Evolutionary conservation across 78 protist genomes (phyloP), one percentile per base, ranked within the genome.

Genomic region (Corallochytrium limacisporum): DNA sequence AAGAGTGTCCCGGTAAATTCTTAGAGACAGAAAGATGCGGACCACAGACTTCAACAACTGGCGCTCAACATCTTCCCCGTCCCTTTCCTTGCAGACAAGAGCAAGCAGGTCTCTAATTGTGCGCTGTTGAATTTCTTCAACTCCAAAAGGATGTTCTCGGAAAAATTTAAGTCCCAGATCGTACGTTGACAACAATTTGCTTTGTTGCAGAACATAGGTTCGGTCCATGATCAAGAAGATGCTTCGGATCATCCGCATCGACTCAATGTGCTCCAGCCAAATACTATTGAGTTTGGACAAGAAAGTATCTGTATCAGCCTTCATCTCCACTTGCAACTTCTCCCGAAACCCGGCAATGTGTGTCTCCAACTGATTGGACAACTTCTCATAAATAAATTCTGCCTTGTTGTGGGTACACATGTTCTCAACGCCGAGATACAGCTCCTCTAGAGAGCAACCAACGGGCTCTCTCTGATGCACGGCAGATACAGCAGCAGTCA

Each of bases 191-290:
- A 1, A 1, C 31, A 66, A 6, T 1, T 20, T 44, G 31, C 71
- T 2, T 13, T 61, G 44, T 35, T 51, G 80, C 36, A 82, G 26
- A 3, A 75, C 89, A 71, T 81, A 87, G 0, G 83, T 82, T 26
- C 95, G 74, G 65, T 90, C 95, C 38, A 90, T 62, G 65, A 37
- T 50, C 26, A 90, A 65, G 59, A 90, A 90, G 38, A 89, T 74
- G 24, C 73, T 36, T 28, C 87, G 69, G n/a, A 89, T 69, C 65
- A 61, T 22, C 43, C 12, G 43, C 72, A 65, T 10, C 18, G 69
- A 39, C 26, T 56, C 24, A 50, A 51, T 24, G 46, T 59, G 49
- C 51, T 29, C 15, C 1, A 8, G 26, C 62, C 62, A 56, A 10
- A 12, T 9, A 12, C 29, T 32, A 39, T 9, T 39, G 42, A 57